phyloP scores from a whole-genome alignment of 176 grass and related monocot genomes.

The Musa itinerans region DNA sequence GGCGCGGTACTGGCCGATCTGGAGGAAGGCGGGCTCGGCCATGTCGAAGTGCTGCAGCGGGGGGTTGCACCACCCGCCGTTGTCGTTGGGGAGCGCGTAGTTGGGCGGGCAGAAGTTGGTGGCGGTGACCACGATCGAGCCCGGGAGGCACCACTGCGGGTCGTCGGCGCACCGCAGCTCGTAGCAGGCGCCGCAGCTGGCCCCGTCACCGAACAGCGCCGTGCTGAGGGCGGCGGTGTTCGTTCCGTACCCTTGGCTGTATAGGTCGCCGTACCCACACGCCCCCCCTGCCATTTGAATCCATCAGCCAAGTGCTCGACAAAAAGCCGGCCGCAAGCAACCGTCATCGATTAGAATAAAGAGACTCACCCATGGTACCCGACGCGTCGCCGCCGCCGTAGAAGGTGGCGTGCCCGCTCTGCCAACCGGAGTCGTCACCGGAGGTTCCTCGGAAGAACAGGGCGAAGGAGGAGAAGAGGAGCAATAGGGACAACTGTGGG shows the following conservation, averaged over 20 bases:
- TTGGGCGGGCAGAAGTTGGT: slow-evolving; percentile 85
- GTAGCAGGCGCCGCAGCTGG: slow-evolving; percentile 72
- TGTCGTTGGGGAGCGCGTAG: slow-evolving; percentile 38
- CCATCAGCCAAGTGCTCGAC: no score
- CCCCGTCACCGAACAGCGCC: slow-evolving; percentile 31
- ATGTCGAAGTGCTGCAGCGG: slow-evolving; percentile 73
- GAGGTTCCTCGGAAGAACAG: no score
- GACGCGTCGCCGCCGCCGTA: no score
- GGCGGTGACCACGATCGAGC: slow-evolving; percentile 52
- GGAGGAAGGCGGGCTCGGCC: slow-evolving; percentile 46
- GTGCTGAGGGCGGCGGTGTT: slow-evolving; percentile 44
- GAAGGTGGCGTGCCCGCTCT: no score
- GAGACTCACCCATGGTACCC: no score
- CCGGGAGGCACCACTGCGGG: slow-evolving; percentile 38
- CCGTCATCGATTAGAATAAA: no score
- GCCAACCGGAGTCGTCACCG: no score
- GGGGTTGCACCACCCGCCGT: slow-evolving; percentile 79
- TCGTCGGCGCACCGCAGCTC: slow-evolving; percentile 39
- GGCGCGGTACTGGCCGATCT: slow-evolving; percentile 56
- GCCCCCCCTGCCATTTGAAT: no score
- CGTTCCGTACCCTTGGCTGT: slow-evolving; percentile 53
- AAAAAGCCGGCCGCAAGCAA: no score
- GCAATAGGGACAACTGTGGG: no score
- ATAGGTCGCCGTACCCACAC: slow-evolving; percentile 81
- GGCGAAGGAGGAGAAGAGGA: no score